These are phyloP conservation scores for Trichodelitschia bisporula DNA, from an alignment of 495 filamentous ascomycete species.

Conservation along the genomic window DNA sequence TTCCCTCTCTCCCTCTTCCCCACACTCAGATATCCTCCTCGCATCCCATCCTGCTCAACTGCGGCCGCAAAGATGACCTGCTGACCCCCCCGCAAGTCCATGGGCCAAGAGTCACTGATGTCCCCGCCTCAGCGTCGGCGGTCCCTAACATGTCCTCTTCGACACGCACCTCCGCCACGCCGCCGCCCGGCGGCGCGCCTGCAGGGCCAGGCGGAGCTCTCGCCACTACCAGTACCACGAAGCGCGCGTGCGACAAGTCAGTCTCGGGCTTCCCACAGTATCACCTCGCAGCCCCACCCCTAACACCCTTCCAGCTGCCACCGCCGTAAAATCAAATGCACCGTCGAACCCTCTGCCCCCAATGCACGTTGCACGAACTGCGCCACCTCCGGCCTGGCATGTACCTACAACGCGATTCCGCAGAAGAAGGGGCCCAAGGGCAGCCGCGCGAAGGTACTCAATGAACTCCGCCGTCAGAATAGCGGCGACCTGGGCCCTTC, in stretches of 20 bases:
- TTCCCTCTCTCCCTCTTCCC: no score
- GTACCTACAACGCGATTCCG: slow-evolving; percentile 63
- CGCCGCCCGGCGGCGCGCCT: no score
- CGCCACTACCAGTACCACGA: no score
- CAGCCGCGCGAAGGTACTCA: slow-evolving; percentile 59
- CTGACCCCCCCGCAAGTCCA: no score
- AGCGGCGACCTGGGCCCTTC: slow-evolving; percentile 14
- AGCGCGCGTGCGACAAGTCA: slow-evolving; percentile 12
- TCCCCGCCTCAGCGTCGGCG: no score
- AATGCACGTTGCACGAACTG: slow-evolving; percentile 60
- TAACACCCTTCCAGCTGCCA: slow-evolving; percentile 26
- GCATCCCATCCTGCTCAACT: no score
- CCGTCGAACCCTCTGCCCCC: slow-evolving; percentile 34
- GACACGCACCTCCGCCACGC: no score
- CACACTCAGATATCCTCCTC: no score
- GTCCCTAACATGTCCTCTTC: no score
- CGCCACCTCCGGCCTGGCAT: slow-evolving; percentile 36
- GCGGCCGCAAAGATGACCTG: no score
- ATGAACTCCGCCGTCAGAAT: slow-evolving; percentile 36
- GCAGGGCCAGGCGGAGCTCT: no score
- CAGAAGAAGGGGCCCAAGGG: slow-evolving; percentile 77
- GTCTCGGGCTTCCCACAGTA: slow-evolving; percentile 1
- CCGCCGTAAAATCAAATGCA: slow-evolving; percentile 58
- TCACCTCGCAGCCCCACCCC: neutral
- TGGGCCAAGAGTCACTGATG: no score